Evolutionary conservation across 495 filamentous ascomycete species (phyloP).

Genomic region (Jackrogersella minutella): DNA sequence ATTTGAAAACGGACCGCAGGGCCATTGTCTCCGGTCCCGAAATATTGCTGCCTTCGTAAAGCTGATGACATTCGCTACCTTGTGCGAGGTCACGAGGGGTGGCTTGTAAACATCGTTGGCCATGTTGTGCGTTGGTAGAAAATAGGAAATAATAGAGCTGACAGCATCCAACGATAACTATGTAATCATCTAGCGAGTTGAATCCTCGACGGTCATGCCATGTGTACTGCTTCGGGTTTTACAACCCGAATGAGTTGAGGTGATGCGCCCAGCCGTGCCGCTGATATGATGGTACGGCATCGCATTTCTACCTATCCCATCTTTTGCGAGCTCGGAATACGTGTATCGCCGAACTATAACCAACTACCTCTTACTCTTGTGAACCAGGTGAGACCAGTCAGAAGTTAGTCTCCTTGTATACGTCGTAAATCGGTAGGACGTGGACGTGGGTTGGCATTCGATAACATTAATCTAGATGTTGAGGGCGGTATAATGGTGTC

Average conservation of each 20-base stretch:
- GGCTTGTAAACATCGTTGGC: conserved; percentile 12
- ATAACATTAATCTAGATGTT: background rate
- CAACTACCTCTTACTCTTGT: background rate
- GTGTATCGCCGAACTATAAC: background rate
- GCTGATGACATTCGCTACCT: conserved; percentile 14
- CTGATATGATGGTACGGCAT: conserved; percentile 24
- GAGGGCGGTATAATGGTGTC: background rate
- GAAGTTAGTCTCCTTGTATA: background rate
- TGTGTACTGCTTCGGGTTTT: conserved; percentile 35
- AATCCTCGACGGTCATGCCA: background rate
- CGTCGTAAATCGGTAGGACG: background rate
- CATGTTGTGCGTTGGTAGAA: conserved; percentile 17
- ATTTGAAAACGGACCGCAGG: conserved; percentile 4
- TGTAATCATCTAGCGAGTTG: background rate
- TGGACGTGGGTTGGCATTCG: conserved; percentile 2
- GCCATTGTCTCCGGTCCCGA: conserved; percentile 26
- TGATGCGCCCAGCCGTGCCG: conserved; percentile 20
- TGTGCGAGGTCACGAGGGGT: conserved; percentile 24
- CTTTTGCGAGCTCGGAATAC: conserved; percentile 2
- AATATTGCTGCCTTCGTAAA: conserved; percentile 15
- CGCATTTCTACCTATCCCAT: conserved; percentile 14
- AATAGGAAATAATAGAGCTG: conserved; percentile 8
- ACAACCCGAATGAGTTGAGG: conserved; percentile 35
- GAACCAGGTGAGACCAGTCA: background rate
- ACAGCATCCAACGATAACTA: conserved; percentile 31